Conservation (phyloP, 2,329 filamentous ascomycete species). For the Colletotrichum sp. region DNA sequence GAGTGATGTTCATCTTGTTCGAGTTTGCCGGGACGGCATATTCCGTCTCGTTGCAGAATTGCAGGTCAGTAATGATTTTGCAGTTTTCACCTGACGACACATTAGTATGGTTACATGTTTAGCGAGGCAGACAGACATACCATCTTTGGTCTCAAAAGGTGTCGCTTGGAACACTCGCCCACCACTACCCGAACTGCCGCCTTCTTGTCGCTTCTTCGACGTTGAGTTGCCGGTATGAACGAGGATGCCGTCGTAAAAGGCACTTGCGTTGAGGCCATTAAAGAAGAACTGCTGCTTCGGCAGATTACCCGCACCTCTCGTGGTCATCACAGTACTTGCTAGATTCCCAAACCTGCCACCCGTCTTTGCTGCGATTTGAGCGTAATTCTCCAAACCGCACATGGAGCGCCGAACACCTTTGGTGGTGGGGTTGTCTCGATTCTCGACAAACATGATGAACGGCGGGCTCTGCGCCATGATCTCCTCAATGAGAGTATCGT, state of each 20-base stretch:
- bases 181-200: slow-evolving; percentile 63
- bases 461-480: slow-evolving; percentile 58
- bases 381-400: slow-evolving; percentile 75
- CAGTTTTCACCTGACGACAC: slow-evolving; percentile 73
- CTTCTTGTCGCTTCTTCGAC: slow-evolving; percentile 39
- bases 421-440: slow-evolving; percentile 61
- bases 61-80: slow-evolving; percentile 82
- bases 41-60: slow-evolving; percentile 86
- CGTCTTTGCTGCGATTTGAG: slow-evolving; percentile 64
- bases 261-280: slow-evolving; percentile 72
- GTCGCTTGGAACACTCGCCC: slow-evolving; percentile 75
- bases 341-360: slow-evolving; percentile 51
- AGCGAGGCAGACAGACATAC: slow-evolving; percentile 50
- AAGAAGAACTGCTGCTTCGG: slow-evolving; percentile 92
- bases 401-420: slow-evolving; percentile 78
- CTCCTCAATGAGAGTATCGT: slow-evolving; percentile 58
- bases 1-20: slow-evolving; percentile 58
- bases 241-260: slow-evolving; percentile 74
- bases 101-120: neutral
- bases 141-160: slow-evolving; percentile 77
- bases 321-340: slow-evolving; percentile 70
- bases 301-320: slow-evolving; percentile 65
- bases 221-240: slow-evolving; percentile 61
- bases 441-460: slow-evolving; percentile 79
- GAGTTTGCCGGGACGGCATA: slow-evolving; percentile 90